A percentile compares a stretch with the other conserved stretches of the same genome.
Evolutionary conservation across 306 rosid genomes (phyloP).

Genomic region (Coriaria nepalensis): DNA sequence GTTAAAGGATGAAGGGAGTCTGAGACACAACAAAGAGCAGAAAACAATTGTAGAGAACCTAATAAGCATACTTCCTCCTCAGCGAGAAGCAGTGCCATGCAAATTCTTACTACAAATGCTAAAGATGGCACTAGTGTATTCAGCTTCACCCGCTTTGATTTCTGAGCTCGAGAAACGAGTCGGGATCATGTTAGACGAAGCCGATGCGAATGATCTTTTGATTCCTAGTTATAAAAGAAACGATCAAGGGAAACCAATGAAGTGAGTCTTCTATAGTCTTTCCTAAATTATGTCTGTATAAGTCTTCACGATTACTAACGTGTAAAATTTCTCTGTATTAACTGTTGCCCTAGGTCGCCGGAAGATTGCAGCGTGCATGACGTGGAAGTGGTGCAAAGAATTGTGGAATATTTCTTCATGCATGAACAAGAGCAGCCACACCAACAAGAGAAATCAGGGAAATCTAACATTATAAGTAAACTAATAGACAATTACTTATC

Average conservation of each 20-base stretch:
- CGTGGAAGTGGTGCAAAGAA: conserved; percentile 68
- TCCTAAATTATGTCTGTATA: conserved; percentile 1
- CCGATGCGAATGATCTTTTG: conserved; percentile 67
- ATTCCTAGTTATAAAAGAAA: conserved; percentile 59
- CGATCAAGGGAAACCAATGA: conserved; percentile 36
- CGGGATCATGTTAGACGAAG: conserved; percentile 74
- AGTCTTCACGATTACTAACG: conserved; percentile 7
- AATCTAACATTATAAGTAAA: conserved; percentile 59
- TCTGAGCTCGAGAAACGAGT: conserved; percentile 85
- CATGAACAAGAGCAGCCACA: conserved; percentile 73
- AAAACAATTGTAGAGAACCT: conserved; percentile 62
- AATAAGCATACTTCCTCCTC: conserved; percentile 66
- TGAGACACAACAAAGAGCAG: conserved; percentile 47
- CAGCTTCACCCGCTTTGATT: conserved; percentile 63
- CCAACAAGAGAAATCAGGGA: conserved; percentile 45
- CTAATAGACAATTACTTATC: conserved; percentile 80
- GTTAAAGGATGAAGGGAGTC: conserved; percentile 31
- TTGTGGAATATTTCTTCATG: conserved; percentile 80
- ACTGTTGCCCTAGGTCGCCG: conserved; percentile 30
- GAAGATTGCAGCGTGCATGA: conserved; percentile 62
- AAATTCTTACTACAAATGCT: conserved; percentile 65
- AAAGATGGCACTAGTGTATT: conserved; percentile 74
- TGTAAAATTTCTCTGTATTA: conserved; percentile 13
- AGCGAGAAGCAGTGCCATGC: conserved; percentile 68
- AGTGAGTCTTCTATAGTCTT: conserved; percentile 49